These are phyloP conservation scores for Monosporozyma unispora DNA, from an alignment of 805 yeast species.

Conservation along the genomic window DNA sequence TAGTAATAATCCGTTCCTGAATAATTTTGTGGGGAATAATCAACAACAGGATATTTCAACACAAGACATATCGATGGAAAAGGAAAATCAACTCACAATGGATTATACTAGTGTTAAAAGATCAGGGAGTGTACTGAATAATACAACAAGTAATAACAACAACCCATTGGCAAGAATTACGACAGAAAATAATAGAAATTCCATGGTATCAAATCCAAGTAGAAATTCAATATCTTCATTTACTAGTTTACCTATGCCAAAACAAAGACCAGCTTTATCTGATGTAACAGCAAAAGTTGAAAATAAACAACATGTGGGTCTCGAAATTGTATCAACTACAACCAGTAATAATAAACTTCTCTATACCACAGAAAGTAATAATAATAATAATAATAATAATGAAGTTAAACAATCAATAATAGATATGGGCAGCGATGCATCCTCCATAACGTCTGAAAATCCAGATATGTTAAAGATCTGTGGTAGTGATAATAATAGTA, in stretches of 20 bases:
- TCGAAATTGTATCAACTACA: not conserved
- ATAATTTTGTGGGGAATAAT: not conserved
- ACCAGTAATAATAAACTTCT: not conserved
- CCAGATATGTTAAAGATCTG: not conserved
- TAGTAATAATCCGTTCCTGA: not conserved
- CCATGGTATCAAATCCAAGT: not conserved
- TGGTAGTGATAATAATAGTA: not conserved
- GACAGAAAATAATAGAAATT: not conserved
- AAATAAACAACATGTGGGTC: constrained; percentile 9
- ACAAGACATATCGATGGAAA: not conserved
- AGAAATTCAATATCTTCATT: not conserved
- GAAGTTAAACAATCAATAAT: not conserved
- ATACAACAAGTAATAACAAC: not conserved
- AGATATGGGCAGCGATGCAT: not conserved
- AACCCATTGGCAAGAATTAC: not conserved
- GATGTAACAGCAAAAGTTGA: constrained; percentile 28
- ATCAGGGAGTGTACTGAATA: not conserved
- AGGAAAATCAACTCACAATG: not conserved
- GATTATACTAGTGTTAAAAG: not conserved
- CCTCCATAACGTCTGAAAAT: not conserved
- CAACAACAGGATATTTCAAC: not conserved
- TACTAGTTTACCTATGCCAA: constrained; percentile 1
- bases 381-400: not conserved
- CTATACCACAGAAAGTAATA: not conserved
- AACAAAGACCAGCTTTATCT: constrained; percentile 23